Evolutionary conservation across 2,329 filamentous ascomycete genomes (phyloP).

Genomic region (Emergomyces africanus): DNA sequence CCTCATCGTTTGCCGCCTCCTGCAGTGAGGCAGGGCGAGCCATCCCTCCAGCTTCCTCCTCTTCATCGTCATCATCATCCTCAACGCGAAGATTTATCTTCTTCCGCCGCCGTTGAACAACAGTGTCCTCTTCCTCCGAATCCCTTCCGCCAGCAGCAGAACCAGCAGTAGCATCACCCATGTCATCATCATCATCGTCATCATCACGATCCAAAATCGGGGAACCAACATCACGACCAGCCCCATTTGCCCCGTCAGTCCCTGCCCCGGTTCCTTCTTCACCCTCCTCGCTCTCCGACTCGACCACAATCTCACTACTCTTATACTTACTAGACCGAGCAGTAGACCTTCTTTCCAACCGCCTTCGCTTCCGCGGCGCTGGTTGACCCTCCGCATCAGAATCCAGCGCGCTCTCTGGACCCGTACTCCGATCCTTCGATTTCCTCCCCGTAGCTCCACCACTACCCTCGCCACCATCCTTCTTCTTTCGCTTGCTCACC

Average conservation of each 20-base stretch:
- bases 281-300: constrained; percentile 51
- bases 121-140: constrained; percentile 33
- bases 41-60: constrained; percentile 38
- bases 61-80: constrained; percentile 29
- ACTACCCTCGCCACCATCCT: constrained; percentile 37
- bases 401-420: constrained; percentile 12
- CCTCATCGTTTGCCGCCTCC: constrained; percentile 19
- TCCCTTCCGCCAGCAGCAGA: no score
- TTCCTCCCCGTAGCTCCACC: constrained; percentile 10
- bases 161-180: constrained; percentile 14
- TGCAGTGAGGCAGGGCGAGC: constrained; percentile 5
- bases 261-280: constrained; percentile 19
- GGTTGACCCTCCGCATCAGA: constrained; percentile 14
- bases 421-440: constrained; percentile 24
- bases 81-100: constrained; percentile 22
- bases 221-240: neutral
- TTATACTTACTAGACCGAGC: constrained; percentile 56
- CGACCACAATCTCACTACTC: constrained; percentile 69
- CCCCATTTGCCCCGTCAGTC: constrained; percentile 4
- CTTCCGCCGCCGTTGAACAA: constrained; percentile 22
- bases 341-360: constrained; percentile 41
- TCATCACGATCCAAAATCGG: constrained; percentile 8
- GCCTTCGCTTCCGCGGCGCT: constrained; percentile 46
- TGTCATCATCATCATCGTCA: constrained; percentile 19
- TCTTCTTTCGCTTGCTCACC: constrained; percentile 49